Evolutionary conservation across 495 filamentous ascomycete genomes (phyloP), one percentile per base, ranked within the genome.

Genomic region (Sporormia fimetaria): DNA sequence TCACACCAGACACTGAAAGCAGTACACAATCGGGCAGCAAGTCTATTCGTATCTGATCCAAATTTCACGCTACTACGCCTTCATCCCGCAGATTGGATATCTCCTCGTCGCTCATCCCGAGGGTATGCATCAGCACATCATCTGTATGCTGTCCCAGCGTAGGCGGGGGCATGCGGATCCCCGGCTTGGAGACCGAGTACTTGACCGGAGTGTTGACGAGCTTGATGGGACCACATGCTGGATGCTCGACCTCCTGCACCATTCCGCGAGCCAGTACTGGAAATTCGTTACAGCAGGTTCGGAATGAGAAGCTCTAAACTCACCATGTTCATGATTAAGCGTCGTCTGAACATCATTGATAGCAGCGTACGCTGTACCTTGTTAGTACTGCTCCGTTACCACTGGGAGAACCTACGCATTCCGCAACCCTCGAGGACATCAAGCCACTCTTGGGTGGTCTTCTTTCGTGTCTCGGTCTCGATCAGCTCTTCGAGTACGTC

Each of bases 201-300:
- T 98, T 98, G 44, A 98, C 76, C 0, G 90, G 90, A n/a, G 88
- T 87, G 54, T 90, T 94, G 17, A 98, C 75, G 39, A 96, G 55
- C 62, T 87, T 87, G 45, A 96, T 83, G 2, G 76, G 74, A 1
- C 90, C 90, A 55, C 87, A 94, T 2, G 66, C 62, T 3, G 73
- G 75, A 57, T 98, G 90, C 1, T 94, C 75, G 16, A 95, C 66
- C 51, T 90, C 83, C 4, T 77, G 71, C 3, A 98, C 78, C 90
- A 98, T 96, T 28, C 76, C 68, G 39, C 90, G 69, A 18, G 88
- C 88, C 36, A 71, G 67, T 2, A 88, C 87, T 80, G 48, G 46
- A 18, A 22, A 29, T 47, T 28, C 46, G 18, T 40, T 11, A 35
- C 25, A 49, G 24, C 42, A 41, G 43, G 6, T 38, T 37, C n/a